phyloP scores from a whole-genome alignment of 305 asterid species.

The Nicotiana rustica region DNA sequence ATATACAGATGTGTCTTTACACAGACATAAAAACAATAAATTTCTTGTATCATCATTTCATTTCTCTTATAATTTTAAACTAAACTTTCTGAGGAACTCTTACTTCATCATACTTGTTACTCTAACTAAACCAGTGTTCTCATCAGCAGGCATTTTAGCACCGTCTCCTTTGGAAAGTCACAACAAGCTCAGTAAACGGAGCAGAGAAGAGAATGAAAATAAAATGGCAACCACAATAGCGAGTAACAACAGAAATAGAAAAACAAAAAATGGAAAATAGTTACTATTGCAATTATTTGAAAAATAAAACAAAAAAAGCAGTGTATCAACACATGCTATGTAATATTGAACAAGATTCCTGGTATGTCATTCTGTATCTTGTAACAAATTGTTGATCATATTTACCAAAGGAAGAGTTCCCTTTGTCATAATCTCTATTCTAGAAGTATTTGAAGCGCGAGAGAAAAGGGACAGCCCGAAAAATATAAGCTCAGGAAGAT shows the following conservation, averaged over 20 bases:
- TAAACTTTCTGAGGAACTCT: background rate
- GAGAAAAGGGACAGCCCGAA: slow-evolving; percentile 84
- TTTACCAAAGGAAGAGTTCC: slow-evolving; percentile 84
- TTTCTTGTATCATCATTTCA: background rate
- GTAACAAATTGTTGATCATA: slow-evolving; percentile 79
- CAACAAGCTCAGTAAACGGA: background rate
- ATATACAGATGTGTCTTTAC: background rate
- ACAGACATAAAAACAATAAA: background rate
- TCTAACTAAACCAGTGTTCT: slow-evolving; percentile 2
- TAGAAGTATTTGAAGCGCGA: slow-evolving; percentile 77
- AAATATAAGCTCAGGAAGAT: slow-evolving; percentile 78
- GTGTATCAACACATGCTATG: background rate
- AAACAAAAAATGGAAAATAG: background rate
- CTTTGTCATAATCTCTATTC: slow-evolving; percentile 91
- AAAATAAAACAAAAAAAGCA: background rate
- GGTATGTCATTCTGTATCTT: slow-evolving; percentile 66
- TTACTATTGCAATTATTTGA: background rate
- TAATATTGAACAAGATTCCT: slow-evolving; percentile 18
- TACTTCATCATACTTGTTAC: background rate
- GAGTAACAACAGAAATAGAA: background rate
- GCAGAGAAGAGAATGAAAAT: background rate
- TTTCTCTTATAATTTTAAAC: background rate
- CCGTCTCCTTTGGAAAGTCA: background rate
- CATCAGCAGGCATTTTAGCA: background rate
- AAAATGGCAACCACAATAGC: background rate